Base-by-base conservation (phyloP, 2,329 filamentous ascomycete genomes). In the Claviceps humidiphila region DNA sequence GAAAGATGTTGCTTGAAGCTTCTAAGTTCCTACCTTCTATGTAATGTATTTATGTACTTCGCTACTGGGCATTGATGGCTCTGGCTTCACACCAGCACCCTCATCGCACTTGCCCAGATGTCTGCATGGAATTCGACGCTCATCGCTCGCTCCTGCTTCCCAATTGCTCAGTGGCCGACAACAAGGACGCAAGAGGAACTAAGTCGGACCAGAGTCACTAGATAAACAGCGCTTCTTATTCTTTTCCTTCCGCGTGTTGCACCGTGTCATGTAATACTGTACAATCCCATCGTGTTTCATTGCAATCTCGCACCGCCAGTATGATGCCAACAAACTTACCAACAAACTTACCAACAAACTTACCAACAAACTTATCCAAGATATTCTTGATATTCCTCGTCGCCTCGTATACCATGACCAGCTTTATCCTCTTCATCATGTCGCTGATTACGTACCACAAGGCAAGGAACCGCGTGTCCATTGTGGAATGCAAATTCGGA, bases 401-500 rank as follows among this genome's bases (percentile, higher is more conserved):
- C 8, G 46, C 37, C 41, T n/a, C 60, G 48, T 63, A 62, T 45
- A 47, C 37, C 40, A 0, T 61, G 8, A 46, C 49, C 46, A 63
- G 59, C 50, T 49, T 63, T 14, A 9, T 56, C 39, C 58, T 64
- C 42, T 47, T 58, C 51, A 37, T 59, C 34, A 42, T 62, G 37
- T 50, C 56, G 9, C 20, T 54, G 6, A 22, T 57, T 17, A 45
- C 59, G 11, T 56, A 51, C 49, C 17, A 14, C 38, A 45, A 22
- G 6, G 22, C 50, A 13, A 41, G 17, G 20, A 3, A 1, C 1
- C 8, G 17, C 3, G 17, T 37, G 26, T 1, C 8, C 3, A n/a
- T 17, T 4, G 1, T 14, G 4, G 38, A 22, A 8, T 51, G 51
- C 46, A 11, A 2, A 4, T 1, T 34, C 7, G n/a, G 9, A 5